Base-by-base conservation (phyloP, 495 filamentous ascomycete species). In the Penicillium manginii region DNA sequence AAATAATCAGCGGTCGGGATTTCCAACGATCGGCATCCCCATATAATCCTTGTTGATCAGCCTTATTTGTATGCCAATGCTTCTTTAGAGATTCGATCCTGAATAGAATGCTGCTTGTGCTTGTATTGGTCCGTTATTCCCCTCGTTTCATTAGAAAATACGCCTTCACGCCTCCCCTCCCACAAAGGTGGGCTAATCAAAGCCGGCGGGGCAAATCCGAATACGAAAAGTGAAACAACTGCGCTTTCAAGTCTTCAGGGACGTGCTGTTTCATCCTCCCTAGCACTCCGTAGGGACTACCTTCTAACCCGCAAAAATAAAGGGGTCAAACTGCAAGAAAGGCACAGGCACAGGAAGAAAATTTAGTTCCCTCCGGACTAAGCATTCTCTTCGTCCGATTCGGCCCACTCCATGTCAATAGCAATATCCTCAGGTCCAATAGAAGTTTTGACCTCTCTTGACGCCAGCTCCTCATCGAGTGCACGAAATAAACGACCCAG, bases 381-480 rank as follows among this genome's bases (percentile, higher is more conserved):
- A 29, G 26, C 26, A 29, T 29, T 29, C 26, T 29, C 26, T 29
- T 29, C 26, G 26, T 29, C 26, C 26, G 26, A 29, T 29, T 29
- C 26, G 42, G 42, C 42, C 42, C 42, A 21, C 42, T 21, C 21
- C n/a, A 45, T 45, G 11, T 45, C 42, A 45, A 45, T 45, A 17
- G 42, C 9, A 19, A 17, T 18, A 45, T 45, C 42, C 11, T 17
- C 42, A 45, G 15, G 42, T 5, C 17, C 17, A 19, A 45, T 45
- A 0, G 15, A n/a, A 17, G 15, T 10, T 45, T 17, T 17, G 6
- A 17, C 17, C 18, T 17, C 42, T 21, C 42, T 4, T 21, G 15
- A 12, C 17, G 17, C 17, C 9, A 18, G 4, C 17, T 45, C 17
- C 18, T 45, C 18, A 10, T 45, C 17, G 15, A 45, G 18, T n/a